Evolutionary conservation across 2,329 filamentous ascomycete species (phyloP).

Genomic region (Fusarium papillatum): DNA sequence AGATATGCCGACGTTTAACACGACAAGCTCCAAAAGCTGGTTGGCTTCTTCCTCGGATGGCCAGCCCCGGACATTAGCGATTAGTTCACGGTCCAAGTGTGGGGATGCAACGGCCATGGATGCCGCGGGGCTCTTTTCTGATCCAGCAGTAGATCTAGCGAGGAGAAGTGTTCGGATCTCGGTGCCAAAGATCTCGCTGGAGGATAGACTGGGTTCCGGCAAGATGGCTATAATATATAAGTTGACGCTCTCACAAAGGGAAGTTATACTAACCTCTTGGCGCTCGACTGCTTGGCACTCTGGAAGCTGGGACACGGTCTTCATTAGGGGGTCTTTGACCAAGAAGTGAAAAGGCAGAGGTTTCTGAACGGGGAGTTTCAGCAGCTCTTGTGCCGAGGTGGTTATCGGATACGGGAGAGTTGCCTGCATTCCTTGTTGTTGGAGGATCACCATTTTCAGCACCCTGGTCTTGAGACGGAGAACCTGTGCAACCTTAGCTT

Average conservation of each 20-base stretch:
- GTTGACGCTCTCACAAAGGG: neutral
- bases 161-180: conserved; percentile 24
- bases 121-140: conserved; percentile 10
- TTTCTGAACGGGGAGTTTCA: conserved; percentile 19
- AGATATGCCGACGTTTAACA: conserved; percentile 31
- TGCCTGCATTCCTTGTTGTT: neutral
- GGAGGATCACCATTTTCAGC: neutral
- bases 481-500: neutral
- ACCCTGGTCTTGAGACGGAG: neutral
- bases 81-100: conserved; percentile 12
- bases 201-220: conserved; percentile 19
- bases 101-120: conserved; percentile 9
- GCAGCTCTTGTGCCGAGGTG: neutral
- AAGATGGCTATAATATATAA: conserved; percentile 8
- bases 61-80: conserved; percentile 20
- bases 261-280: neutral
- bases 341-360: conserved; percentile 19
- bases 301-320: neutral
- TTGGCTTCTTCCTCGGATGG: conserved; percentile 31
- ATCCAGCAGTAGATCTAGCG: conserved; percentile 6
- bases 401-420: neutral
- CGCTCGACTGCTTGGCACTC: neutral
- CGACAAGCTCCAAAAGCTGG: conserved; percentile 23
- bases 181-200: conserved; percentile 29
- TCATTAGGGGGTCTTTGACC: conserved; percentile 4